Percentiles rank a stretch among this genome's conserved stretches.
phyloP scores from a whole-genome alignment of 805 yeast genomes.

The Myxozyma neotropica region DNA sequence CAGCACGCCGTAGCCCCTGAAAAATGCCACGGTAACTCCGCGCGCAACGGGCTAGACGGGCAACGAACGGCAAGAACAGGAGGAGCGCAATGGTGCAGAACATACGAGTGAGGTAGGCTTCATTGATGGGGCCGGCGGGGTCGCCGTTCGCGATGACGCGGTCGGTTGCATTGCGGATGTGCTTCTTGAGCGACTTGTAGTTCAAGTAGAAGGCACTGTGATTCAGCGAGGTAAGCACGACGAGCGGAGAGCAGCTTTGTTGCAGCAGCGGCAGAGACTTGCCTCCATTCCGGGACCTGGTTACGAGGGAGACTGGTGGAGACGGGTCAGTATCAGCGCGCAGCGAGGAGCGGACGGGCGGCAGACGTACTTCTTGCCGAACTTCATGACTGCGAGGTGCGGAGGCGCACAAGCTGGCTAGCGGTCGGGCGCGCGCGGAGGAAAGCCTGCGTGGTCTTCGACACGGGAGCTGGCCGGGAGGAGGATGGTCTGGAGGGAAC shows the following conservation, averaged over 20 bases:
- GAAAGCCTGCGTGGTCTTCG: no score
- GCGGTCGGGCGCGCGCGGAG: not conserved
- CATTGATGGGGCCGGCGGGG: conserved; percentile 25
- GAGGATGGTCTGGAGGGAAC: no score
- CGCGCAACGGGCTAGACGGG: not conserved
- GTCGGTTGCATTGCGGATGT: conserved; percentile 61
- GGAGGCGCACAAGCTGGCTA: not conserved
- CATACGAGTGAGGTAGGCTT: conserved; percentile 34
- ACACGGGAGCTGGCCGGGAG: no score
- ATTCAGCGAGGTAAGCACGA: no score
- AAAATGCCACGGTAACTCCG: conserved; percentile 5
- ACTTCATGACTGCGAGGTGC: conserved; percentile 66
- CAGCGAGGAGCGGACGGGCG: not conserved
- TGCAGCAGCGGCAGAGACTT: conserved; percentile 18
- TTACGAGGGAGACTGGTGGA: conserved; percentile 59
- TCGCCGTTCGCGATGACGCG: conserved; percentile 24
- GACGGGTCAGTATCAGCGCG: not conserved
- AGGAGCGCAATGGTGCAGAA: not conserved
- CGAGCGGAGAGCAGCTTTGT: not conserved
- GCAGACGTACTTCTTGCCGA: conserved; percentile 63
- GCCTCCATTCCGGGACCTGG: conserved; percentile 93
- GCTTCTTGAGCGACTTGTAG: conserved; percentile 80
- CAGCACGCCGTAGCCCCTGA: conserved; percentile 18
- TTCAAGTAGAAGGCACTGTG: conserved; percentile 67
- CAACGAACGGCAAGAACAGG: not conserved